Conservation (phyloP, 768 basidiomycete genomes). For the Chalciporus chontae region DNA sequence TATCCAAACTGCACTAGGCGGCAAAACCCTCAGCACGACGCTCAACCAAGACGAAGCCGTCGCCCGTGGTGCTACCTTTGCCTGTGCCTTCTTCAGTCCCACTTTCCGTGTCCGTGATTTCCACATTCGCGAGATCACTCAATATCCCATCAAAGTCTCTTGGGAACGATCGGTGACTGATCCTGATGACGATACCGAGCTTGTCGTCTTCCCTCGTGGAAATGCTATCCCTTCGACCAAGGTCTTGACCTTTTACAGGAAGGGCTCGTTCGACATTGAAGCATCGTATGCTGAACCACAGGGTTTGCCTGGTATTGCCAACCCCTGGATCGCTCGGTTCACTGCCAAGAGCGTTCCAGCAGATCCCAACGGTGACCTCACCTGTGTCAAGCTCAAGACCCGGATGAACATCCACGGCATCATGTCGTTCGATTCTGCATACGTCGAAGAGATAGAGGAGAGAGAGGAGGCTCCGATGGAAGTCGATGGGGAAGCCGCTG, state of each 20-base stretch:
- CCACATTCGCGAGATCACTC: conserved; percentile 77
- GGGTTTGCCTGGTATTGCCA: conserved; percentile 70
- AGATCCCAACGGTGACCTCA: conserved; percentile 65
- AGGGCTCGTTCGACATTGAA: conserved; percentile 83
- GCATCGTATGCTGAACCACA: conserved; percentile 75
- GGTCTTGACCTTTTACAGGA: conserved; percentile 92
- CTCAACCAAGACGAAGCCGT: conserved; percentile 98
- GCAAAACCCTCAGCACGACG: conserved; percentile 83
- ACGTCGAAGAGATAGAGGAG: conserved; percentile 81
- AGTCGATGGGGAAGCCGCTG: conserved; percentile 49
- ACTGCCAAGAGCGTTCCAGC: conserved; percentile 77
- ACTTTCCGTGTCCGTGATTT: conserved; percentile 98
- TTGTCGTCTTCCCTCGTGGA: conserved; percentile 83
- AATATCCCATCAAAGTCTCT: conserved; percentile 86
- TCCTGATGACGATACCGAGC: conserved; percentile 86
- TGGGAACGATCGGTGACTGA: conserved; percentile 78
- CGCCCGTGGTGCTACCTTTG: conserved; percentile 93
- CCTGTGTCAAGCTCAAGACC: conserved; percentile 88
- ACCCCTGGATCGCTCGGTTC: conserved; percentile 83
- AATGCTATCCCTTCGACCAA: conserved; percentile 92
- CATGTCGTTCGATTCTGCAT: conserved; percentile 81
- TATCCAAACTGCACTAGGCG: conserved; percentile 80
- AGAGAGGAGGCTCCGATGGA: conserved; percentile 75
- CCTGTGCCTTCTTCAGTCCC: conserved; percentile 95
- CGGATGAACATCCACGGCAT: conserved; percentile 84